These are phyloP conservation scores for Sporisorium sorghi DNA, from an alignment of 1,284 basidiomycete genomes.

Conservation along the genomic window DNA sequence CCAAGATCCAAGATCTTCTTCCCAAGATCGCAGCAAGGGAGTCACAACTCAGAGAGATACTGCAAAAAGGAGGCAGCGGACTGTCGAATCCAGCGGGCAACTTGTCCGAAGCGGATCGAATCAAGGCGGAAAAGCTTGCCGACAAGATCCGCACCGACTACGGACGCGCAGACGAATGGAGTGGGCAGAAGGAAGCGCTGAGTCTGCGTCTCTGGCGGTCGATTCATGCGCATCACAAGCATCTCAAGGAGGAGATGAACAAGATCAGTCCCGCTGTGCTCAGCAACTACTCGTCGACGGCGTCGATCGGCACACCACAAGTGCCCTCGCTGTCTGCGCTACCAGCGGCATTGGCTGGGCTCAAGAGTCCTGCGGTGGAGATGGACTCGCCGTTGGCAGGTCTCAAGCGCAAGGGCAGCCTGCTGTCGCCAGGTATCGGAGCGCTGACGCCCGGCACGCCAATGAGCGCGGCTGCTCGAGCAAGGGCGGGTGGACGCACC, in stretches of 20 bases:
- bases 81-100: constrained; percentile 36
- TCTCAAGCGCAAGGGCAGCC: constrained; percentile 43
- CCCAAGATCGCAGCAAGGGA: constrained; percentile 63
- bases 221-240: constrained; percentile 56
- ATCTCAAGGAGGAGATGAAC: constrained; percentile 55
- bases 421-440: constrained; percentile 27
- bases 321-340: constrained; percentile 42
- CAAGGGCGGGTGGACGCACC: constrained; percentile 41
- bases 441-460: constrained; percentile 42
- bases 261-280: constrained; percentile 61
- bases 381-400: constrained; percentile 41
- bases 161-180: constrained; percentile 62
- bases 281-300: constrained; percentile 48
- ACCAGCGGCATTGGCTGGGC: constrained; percentile 38
- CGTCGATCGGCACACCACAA: constrained; percentile 43
- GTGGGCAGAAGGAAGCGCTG: constrained; percentile 59
- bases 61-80: constrained; percentile 39
- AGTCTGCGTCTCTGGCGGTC: constrained; percentile 57
- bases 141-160: constrained; percentile 62
- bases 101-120: constrained; percentile 48
- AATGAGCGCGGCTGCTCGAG: constrained; percentile 37
- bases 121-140: constrained; percentile 62
- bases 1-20: constrained; percentile 63
- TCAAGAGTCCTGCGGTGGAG: constrained; percentile 52
- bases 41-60: constrained; percentile 54